phyloP scores from a whole-genome alignment of 371 early-diverging fungal genomes.

The Capillidium heterosporum region DNA sequence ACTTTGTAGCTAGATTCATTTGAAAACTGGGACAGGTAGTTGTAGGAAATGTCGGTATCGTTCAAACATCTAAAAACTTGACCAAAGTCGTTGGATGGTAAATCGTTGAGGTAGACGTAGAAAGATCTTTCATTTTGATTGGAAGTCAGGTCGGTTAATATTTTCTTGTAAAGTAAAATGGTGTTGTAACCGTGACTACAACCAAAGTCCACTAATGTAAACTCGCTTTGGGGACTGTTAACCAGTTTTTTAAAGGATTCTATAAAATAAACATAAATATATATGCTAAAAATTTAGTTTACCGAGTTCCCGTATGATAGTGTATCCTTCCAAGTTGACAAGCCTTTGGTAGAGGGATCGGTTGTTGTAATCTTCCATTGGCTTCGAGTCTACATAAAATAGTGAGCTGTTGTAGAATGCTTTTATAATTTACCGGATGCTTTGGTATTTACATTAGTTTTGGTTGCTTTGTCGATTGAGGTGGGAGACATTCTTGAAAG shows the following conservation, averaged over 20 bases:
- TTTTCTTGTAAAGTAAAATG: neutral
- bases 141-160: neutral
- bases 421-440: too few relatives aligned
- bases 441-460: too few relatives aligned
- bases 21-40: neutral
- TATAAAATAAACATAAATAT: too few relatives aligned
- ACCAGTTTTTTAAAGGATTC: too few relatives aligned
- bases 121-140: neutral
- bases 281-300: neutral
- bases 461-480: too few relatives aligned
- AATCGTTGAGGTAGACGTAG: neutral
- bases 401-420: too few relatives aligned
- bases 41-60: neutral
- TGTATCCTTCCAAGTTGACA: neutral
- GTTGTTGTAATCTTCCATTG: neutral
- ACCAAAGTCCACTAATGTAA: neutral
- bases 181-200: conserved; percentile 3
- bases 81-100: conserved; percentile 1
- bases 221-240: neutral
- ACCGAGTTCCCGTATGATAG: neutral
- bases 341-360: neutral
- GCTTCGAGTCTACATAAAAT: neutral
- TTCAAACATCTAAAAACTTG: neutral
- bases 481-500: too few relatives aligned
- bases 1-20: neutral